Conservation (phyloP, 768 basidiomycete genomes). For the Fibroporia radiculosa region DNA sequence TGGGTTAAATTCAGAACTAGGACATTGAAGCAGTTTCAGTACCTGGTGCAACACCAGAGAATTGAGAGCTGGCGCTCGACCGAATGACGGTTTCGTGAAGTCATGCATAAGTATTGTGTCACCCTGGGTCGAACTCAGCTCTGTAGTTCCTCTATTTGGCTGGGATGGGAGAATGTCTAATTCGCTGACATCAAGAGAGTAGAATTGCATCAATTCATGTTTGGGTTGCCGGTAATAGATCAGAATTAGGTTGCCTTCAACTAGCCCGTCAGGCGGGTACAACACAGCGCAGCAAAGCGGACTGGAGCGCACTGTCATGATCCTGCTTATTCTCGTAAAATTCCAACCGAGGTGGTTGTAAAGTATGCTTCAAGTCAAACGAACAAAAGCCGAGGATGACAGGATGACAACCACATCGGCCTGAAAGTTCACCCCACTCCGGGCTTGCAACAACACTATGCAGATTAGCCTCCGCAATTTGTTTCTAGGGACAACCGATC, state of each 20-base stretch:
- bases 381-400: slow-evolving; percentile 22
- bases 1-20: too few relatives aligned
- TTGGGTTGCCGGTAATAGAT: slow-evolving; percentile 37
- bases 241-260: not conserved
- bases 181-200: slow-evolving; percentile 36
- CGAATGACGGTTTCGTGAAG: slow-evolving; percentile 1
- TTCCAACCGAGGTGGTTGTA: not conserved
- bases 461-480: not conserved
- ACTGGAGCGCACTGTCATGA: not conserved
- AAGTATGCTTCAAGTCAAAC: not conserved
- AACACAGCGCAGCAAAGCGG: not conserved
- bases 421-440: not conserved
- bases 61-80: slow-evolving; percentile 1
- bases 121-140: not conserved
- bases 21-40: too few relatives aligned
- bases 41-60: slow-evolving; percentile 8
- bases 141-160: not conserved
- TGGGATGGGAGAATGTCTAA: slow-evolving; percentile 19
- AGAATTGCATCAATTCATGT: slow-evolving; percentile 54
- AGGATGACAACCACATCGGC: slow-evolving; percentile 11
- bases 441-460: not conserved
- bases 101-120: not conserved
- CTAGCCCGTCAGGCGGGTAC: too few relatives aligned
- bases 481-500: not conserved
- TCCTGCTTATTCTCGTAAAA: not conserved